Evolutionary conservation across 2,329 filamentous ascomycete genomes (phyloP), one percentile per base, ranked within the genome.

Genomic region (Penicillium sp.): DNA sequence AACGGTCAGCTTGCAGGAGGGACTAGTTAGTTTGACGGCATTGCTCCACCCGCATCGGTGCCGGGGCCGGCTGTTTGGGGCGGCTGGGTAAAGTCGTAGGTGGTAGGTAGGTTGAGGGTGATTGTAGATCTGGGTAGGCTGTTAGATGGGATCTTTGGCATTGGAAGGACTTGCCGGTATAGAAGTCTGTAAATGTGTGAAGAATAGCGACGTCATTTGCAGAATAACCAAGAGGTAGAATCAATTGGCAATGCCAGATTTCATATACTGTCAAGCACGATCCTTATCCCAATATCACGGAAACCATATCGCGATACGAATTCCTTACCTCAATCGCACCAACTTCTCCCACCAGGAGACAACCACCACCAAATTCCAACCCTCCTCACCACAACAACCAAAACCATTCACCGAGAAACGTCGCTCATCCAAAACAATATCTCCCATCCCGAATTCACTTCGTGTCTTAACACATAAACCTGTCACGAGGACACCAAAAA

Each of bases 401-500:
- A 9, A 59, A 63, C 2, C 12, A 26, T 50, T 58, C 58, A 64
- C 65, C 64, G 64, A 56, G 37, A 40, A 15, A 17, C 22, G 12
- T 10, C 1, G 4, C 28, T 30, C 30, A 8, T 33, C 9, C 42
- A 62, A 61, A 59, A 56, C 26, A 53, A 10, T 12, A 63, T 50
- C 65, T 65, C 10, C n/a, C 60, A 60, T 64, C 35, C 19, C 6
- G 22, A 37, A 22, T 30, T 49, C 61, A 56, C 28, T 28, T 26
- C 40, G 45, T 35, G 24, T 9, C 26, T 6, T 6, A 12, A 49
- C 45, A 24, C 6, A 17, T 17, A 47, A 10, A 47, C 24, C 24
- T 49, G 50, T 66, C 66, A 69, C 63, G 63, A 54, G 66, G 56
- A 33, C 58, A 51, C 19, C 53, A 22, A 26, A 38, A 37, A 5